Evolutionary conservation across 1,284 basidiomycete genomes (phyloP).

Genomic region (Ganoderma resinaceum): DNA sequence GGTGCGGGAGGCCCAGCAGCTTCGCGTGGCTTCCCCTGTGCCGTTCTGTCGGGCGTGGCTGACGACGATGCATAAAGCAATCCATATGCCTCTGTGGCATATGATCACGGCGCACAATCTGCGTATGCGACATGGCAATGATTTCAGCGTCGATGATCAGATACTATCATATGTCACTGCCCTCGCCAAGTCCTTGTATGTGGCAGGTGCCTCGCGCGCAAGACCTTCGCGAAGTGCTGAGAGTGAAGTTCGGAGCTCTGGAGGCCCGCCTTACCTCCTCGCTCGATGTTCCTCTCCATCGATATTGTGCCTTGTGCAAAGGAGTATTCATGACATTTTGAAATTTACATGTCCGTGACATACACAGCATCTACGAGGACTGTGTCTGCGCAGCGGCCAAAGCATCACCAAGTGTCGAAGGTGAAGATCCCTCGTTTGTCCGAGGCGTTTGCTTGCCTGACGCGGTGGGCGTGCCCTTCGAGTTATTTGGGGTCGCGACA

Average conservation of each 20-base stretch:
- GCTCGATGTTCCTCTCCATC: not conserved
- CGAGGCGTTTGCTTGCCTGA: constrained; percentile 17
- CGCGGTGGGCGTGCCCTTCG: constrained; percentile 22
- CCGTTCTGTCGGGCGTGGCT: constrained; percentile 2
- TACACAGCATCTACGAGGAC: not conserved
- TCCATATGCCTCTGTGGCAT: constrained; percentile 1
- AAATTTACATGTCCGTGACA: not conserved
- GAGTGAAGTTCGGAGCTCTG: not conserved
- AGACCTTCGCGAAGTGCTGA: constrained; percentile 1
- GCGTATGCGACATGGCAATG: not conserved
- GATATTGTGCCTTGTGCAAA: constrained; percentile 6
- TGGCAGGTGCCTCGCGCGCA: not conserved
- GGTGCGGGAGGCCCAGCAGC: not conserved
- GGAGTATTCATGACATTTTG: not conserved
- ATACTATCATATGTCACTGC: not conserved
- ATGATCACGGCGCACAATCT: not conserved
- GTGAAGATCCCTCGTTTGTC: constrained; percentile 8
- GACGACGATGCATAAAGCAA: not conserved
- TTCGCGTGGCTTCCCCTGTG: not conserved
- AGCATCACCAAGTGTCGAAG: constrained; percentile 2
- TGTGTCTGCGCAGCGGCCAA: not conserved
- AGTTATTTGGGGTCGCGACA: constrained; percentile 25
- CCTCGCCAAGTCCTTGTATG: constrained; percentile 3
- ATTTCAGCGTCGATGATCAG: constrained; percentile 7
- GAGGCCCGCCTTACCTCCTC: constrained; percentile 4